These are phyloP conservation scores for Kodamaea sp. DNA, from an alignment of 1,139 yeast genomes.

Conservation along the genomic window DNA sequence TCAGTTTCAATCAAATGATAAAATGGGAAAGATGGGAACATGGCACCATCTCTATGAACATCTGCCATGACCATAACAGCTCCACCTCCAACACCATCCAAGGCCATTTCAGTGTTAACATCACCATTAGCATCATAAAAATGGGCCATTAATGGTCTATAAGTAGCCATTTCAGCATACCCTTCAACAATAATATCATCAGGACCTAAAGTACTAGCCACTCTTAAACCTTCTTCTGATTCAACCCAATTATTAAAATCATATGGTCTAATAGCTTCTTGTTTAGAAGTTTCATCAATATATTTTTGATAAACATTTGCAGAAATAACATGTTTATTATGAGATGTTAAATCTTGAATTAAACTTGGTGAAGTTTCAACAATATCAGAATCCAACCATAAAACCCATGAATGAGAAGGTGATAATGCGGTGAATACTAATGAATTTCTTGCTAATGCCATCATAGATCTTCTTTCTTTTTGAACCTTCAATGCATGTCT, in stretches of 20 bases:
- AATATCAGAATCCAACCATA: slow-evolving; percentile 94
- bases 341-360: slow-evolving; percentile 83
- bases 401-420: slow-evolving; percentile 88
- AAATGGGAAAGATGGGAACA: slow-evolving; percentile 98
- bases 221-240: slow-evolving; percentile 73
- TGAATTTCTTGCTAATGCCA: slow-evolving; percentile 94
- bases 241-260: slow-evolving; percentile 97
- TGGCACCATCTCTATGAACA: slow-evolving; percentile 97
- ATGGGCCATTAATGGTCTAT: slow-evolving; percentile 93
- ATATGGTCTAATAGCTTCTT: slow-evolving; percentile 74
- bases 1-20: slow-evolving; percentile 96
- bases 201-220: slow-evolving; percentile 68
- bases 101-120: slow-evolving; percentile 59
- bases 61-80: slow-evolving; percentile 94
- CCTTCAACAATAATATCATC: slow-evolving; percentile 95
- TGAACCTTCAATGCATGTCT: slow-evolving; percentile 72
- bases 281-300: slow-evolving; percentile 52
- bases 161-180: slow-evolving; percentile 87
- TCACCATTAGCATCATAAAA: slow-evolving; percentile 68
- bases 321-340: slow-evolving; percentile 80
- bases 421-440: slow-evolving; percentile 83
- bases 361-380: slow-evolving; percentile 80
- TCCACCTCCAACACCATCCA: slow-evolving; percentile 98
- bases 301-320: slow-evolving; percentile 92
- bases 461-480: slow-evolving; percentile 79